Evolutionary conservation across 345 rosid species (phyloP).

Genomic region (Bruguiera sexangula): DNA sequence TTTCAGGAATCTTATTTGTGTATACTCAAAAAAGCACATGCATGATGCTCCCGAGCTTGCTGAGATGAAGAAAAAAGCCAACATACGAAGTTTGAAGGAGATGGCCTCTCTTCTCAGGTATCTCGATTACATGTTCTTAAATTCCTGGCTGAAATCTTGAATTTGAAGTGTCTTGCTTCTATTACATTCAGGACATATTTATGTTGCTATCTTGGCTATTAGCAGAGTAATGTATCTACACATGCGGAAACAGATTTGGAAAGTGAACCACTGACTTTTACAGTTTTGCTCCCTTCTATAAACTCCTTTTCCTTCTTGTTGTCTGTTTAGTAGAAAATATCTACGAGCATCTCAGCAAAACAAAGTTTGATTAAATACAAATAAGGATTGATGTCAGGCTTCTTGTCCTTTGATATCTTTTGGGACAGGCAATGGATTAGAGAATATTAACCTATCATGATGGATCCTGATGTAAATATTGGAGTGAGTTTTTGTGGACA

Average conservation of each 20-base stretch:
- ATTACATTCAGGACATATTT: background rate
- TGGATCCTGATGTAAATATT: background rate
- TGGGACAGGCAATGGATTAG: no score
- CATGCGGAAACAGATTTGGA: background rate
- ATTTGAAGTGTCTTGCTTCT: background rate
- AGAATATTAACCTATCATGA: background rate
- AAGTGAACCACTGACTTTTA: background rate
- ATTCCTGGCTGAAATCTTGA: background rate
- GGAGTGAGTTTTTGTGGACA: background rate
- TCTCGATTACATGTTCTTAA: background rate
- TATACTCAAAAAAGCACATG: constrained; percentile 95
- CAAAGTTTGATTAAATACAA: no score
- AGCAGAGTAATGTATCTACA: background rate
- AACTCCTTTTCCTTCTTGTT: background rate
- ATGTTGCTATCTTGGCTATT: background rate
- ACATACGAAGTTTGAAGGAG: constrained; percentile 90
- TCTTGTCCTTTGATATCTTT: no score
- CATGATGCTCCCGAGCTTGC: constrained; percentile 79
- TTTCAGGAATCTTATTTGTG: constrained; percentile 88
- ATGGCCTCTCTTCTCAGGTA: constrained; percentile 91
- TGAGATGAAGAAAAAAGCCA: constrained; percentile 85
- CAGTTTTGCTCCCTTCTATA: background rate
- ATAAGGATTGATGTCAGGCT: no score
- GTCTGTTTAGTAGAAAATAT: background rate
- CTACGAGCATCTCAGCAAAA: background rate